Evolutionary conservation across 257 asterid genomes (phyloP).

Genomic region (Penstemon newberryi): DNA sequence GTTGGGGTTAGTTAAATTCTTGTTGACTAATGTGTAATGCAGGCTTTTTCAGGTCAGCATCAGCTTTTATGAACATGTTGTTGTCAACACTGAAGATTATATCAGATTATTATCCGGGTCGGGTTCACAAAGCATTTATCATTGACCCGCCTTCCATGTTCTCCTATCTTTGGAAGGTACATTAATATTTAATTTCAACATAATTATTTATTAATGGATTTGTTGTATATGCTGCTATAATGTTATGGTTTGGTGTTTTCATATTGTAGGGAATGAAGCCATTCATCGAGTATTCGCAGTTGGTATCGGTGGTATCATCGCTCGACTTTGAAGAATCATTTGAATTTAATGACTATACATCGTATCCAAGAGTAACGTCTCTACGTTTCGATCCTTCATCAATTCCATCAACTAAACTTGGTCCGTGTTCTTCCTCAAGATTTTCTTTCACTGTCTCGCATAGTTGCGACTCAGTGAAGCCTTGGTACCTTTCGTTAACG

Average conservation of each 20-base stretch:
- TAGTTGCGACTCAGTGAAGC: conserved; percentile 77
- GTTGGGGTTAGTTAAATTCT: conserved; percentile 28
- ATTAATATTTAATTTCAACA: neutral
- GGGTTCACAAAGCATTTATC: conserved; percentile 77
- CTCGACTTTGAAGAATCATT: conserved; percentile 73
- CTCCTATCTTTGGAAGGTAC: conserved; percentile 95
- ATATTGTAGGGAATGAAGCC: conserved; percentile 71
- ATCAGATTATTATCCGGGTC: conserved; percentile 76
- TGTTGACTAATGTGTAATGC: conserved; percentile 45
- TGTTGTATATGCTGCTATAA: no score
- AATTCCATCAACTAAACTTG: conserved; percentile 49
- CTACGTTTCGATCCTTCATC: conserved; percentile 63
- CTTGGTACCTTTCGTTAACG: conserved; percentile 76
- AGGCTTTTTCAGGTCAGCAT: conserved; percentile 97
- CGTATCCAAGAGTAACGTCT: conserved; percentile 68
- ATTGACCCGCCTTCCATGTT: conserved; percentile 92
- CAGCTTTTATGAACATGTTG: conserved; percentile 86
- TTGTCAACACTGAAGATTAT: conserved; percentile 72
- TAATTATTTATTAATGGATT: no score
- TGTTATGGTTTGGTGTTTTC: neutral
- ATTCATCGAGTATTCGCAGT: conserved; percentile 68
- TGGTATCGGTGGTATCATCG: conserved; percentile 54
- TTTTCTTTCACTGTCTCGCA: conserved; percentile 89
- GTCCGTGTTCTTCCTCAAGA: conserved; percentile 80
- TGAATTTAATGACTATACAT: conserved; percentile 53